phyloP scores from a whole-genome alignment of 192 early-diverging fungal genomes.

The Backusella luteola region DNA sequence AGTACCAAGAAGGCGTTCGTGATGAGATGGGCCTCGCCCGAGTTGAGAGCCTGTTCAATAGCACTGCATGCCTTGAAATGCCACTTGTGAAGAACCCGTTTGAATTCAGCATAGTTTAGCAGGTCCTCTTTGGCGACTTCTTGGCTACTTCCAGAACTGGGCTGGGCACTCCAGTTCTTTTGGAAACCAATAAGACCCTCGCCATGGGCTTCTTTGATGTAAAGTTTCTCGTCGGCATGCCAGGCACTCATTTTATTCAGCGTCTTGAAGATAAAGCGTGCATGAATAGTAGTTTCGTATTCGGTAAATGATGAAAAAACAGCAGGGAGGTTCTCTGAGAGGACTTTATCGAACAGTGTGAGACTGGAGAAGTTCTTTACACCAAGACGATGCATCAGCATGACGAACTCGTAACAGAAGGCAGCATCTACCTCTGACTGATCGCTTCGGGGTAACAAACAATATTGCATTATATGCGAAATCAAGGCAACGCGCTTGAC shows the following conservation, averaged over 20 bases:
- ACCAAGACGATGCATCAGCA: conserved; percentile 67
- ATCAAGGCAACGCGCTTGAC: conserved; percentile 42
- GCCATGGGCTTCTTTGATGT: conserved; percentile 54
- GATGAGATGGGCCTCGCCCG: conserved; percentile 68
- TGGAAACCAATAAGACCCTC: conserved; percentile 67
- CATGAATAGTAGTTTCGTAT: conserved; percentile 70
- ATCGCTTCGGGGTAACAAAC: conserved; percentile 66
- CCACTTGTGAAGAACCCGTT: conserved; percentile 70
- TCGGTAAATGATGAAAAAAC: conserved; percentile 63
- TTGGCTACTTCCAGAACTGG: neutral
- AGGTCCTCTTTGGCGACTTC: conserved; percentile 42
- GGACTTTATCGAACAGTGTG: conserved; percentile 66
- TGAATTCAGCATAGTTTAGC: conserved; percentile 59
- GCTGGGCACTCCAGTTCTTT: conserved; percentile 54
- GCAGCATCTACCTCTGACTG: conserved; percentile 69
- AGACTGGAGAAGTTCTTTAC: conserved; percentile 69
- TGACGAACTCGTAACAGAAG: conserved; percentile 73
- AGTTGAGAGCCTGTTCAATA: conserved; percentile 46
- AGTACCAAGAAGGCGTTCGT: conserved; percentile 76
- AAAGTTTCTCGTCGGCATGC: conserved; percentile 51
- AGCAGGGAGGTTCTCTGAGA: conserved; percentile 45
- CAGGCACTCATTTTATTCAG: conserved; percentile 57
- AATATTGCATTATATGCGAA: conserved; percentile 62
- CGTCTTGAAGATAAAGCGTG: conserved; percentile 58
- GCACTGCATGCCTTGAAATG: conserved; percentile 49